Evolutionary conservation across 805 yeast genomes (phyloP).

Genomic region (Wickerhamiella cacticola): DNA sequence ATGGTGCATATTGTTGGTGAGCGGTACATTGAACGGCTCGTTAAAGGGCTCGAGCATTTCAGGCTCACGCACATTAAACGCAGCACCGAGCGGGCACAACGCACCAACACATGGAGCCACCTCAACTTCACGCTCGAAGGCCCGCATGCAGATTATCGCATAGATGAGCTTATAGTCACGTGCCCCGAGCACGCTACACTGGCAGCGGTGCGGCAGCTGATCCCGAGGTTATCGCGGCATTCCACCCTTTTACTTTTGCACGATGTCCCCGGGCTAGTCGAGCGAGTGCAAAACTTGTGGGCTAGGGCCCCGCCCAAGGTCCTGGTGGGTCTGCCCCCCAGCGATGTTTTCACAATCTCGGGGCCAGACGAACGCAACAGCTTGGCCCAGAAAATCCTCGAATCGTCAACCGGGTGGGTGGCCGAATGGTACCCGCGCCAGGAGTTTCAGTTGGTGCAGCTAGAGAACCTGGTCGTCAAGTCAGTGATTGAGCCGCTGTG

Average conservation of each 20-base stretch:
- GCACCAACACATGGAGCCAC: neutral
- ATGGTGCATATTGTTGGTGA: constrained; percentile 7
- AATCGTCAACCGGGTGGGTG: neutral
- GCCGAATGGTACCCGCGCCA: neutral
- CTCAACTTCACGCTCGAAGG: constrained; percentile 1
- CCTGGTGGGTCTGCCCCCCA: constrained; percentile 3
- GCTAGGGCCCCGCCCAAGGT: neutral
- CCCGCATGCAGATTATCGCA: neutral
- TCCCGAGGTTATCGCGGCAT: neutral
- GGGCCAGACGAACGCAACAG: neutral
- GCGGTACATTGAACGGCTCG: neutral
- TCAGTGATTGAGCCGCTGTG: constrained; percentile 3
- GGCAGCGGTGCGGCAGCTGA: neutral
- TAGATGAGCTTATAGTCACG: constrained; percentile 4
- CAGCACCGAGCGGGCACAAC: constrained; percentile 1
- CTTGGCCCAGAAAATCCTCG: constrained; percentile 4
- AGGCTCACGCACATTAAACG: neutral
- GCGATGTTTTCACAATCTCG: neutral
- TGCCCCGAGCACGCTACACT: neutral
- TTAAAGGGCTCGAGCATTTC: constrained; percentile 3
- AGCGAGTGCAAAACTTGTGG: neutral
- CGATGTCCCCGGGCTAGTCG: constrained; percentile 1
- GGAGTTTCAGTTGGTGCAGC: neutral
- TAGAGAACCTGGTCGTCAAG: constrained; percentile 7
- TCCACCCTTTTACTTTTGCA: constrained; percentile 1